A percentile compares a stretch with the other conserved stretches of the same genome.
phyloP scores from a whole-genome alignment of 129 eudicot genomes.

The Heracleum sosnowskyi region DNA sequence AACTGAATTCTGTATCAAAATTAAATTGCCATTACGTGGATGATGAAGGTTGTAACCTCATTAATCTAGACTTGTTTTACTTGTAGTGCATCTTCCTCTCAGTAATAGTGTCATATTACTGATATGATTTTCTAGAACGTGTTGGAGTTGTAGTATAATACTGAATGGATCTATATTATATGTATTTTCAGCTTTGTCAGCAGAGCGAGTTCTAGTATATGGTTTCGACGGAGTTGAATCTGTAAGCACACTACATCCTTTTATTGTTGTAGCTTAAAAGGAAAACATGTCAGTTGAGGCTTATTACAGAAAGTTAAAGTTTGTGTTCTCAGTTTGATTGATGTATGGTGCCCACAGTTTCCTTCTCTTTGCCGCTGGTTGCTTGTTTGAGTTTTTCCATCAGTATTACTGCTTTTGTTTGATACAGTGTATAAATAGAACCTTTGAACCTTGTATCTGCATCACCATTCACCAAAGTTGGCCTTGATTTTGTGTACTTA shows the following conservation, averaged over 20 bases:
- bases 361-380: not conserved
- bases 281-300: not conserved
- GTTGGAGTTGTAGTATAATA: not conserved
- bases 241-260: not conserved
- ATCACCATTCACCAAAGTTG: not conserved
- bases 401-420: not conserved
- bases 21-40: constrained; percentile 28
- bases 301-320: too few species aligned
- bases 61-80: not conserved
- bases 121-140: not conserved
- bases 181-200: not conserved
- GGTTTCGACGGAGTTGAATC: not conserved
- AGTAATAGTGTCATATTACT: not conserved
- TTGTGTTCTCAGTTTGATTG: not conserved
- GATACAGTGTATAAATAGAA: not conserved
- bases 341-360: not conserved
- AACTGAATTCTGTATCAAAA: constrained; percentile 12
- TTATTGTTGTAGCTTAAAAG: not conserved
- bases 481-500: not conserved
- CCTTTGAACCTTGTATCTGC: not conserved
- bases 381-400: not conserved
- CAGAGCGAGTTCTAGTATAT: not conserved
- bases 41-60: constrained; percentile 33
- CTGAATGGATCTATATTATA: not conserved
- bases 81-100: not conserved